Conservation (phyloP, 2,329 filamentous ascomycete species). For the Camptophora hylomeconis region DNA sequence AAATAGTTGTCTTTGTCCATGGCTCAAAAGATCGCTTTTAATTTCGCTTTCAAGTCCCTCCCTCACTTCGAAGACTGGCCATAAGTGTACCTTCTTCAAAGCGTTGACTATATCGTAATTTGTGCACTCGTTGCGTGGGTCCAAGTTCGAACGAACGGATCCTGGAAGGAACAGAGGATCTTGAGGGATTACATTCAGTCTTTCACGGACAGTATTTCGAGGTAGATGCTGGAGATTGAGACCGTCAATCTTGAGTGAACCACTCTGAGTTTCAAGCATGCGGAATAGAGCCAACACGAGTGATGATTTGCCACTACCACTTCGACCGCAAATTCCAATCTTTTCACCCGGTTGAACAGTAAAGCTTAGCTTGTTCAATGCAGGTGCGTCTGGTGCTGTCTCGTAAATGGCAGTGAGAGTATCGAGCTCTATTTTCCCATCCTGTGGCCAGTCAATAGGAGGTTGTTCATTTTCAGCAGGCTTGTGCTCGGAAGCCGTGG, state of each 20-base stretch:
- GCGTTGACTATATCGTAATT: conserved; percentile 30
- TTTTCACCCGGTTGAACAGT: conserved; percentile 20
- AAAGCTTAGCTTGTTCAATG: conserved; percentile 19
- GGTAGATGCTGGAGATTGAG: conserved; percentile 28
- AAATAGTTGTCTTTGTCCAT: conserved; percentile 52
- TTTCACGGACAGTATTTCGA: conserved; percentile 26
- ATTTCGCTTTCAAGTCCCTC: conserved; percentile 30
- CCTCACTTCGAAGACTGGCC: conserved; percentile 24
- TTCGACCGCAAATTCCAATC: conserved; percentile 25
- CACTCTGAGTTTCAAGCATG: conserved; percentile 28
- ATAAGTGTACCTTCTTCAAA: conserved; percentile 35
- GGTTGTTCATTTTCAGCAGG: conserved; percentile 22
- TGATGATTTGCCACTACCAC: conserved; percentile 32
- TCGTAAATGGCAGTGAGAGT: conserved; percentile 13
- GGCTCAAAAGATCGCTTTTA: conserved; percentile 35
- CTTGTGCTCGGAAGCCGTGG: conserved; percentile 31
- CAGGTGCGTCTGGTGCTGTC: conserved; percentile 5
- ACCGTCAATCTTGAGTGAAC: conserved; percentile 30
- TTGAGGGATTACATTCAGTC: conserved; percentile 32
- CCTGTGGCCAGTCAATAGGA: conserved; percentile 15
- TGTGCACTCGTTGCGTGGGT: conserved; percentile 26
- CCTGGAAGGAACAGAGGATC: conserved; percentile 30
- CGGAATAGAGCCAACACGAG: conserved; percentile 29
- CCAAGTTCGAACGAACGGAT: conserved; percentile 30
- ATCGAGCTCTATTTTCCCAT: conserved; percentile 15